These are phyloP conservation scores for Lasiodiplodia citricola DNA, from an alignment of 2,329 filamentous ascomycete species.

Conservation along the genomic window DNA sequence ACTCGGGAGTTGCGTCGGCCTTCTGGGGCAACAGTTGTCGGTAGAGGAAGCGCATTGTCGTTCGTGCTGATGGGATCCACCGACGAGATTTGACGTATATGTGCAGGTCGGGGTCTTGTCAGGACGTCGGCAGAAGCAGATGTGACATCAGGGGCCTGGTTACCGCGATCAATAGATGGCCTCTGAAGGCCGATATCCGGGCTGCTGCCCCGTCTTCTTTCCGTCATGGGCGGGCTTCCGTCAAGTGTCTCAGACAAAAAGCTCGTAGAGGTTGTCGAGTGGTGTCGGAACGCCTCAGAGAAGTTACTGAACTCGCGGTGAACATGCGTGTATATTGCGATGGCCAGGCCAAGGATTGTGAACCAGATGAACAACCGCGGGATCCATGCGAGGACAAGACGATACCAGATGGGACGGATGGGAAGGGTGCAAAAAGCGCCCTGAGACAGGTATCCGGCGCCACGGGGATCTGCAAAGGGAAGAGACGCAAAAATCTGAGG, in stretches of 20 bases:
- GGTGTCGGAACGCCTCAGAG: constrained; percentile 7
- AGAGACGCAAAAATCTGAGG: constrained; percentile 66
- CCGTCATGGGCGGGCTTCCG: background rate
- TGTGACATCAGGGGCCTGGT: background rate
- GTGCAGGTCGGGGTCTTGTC: background rate
- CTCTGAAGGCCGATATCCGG: background rate
- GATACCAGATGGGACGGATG: constrained; percentile 70
- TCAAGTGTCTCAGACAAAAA: constrained; percentile 2
- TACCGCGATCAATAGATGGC: background rate
- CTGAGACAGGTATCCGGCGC: constrained; percentile 62
- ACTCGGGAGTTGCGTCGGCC: constrained; percentile 19
- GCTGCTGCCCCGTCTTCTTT: background rate
- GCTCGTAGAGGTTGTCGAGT: background rate
- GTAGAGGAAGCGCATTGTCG: background rate
- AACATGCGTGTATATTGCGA: constrained; percentile 70
- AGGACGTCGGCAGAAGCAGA: background rate
- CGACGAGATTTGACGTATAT: background rate
- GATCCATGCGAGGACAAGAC: constrained; percentile 72
- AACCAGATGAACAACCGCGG: constrained; percentile 73
- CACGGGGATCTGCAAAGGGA: constrained; percentile 61
- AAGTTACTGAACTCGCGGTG: constrained; percentile 18
- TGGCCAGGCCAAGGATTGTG: constrained; percentile 68
- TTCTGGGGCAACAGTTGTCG: background rate
- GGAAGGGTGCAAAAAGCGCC: constrained; percentile 75
- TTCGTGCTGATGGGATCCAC: background rate